A percentile compares a stretch with the other conserved stretches of the same genome.
These are phyloP conservation scores for Cylindricascospora bacillispora DNA, from an alignment of 1,139 yeast genomes.

Conservation along the genomic window DNA sequence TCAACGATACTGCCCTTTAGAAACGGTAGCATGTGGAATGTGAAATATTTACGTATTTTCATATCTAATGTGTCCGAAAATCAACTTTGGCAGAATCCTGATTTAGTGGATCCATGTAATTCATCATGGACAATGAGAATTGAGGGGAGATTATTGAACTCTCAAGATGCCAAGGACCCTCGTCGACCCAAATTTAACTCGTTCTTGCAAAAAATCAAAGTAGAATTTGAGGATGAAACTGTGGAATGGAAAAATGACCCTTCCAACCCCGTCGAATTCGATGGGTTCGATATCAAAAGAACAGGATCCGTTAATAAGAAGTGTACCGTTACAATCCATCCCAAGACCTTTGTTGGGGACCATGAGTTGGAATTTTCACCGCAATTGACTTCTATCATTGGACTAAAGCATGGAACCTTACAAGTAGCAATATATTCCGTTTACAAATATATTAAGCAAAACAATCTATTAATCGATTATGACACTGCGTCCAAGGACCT, in stretches of 20 bases:
- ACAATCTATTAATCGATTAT: conserved; percentile 1
- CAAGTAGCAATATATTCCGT: conserved; percentile 66
- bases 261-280: conserved; percentile 41
- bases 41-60: conserved; percentile 60
- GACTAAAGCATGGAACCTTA: conserved; percentile 60
- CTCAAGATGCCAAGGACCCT: conserved; percentile 29
- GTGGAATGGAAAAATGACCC: conserved; percentile 53
- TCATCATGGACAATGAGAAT: conserved; percentile 65
- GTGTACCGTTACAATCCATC: conserved; percentile 57
- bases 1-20: conserved; percentile 18
- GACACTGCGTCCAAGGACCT: conserved; percentile 3
- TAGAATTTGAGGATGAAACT: conserved; percentile 42
- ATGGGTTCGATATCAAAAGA: conserved; percentile 71
- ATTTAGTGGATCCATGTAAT: conserved; percentile 4
- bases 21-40: conserved; percentile 29
- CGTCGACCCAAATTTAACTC: conserved; percentile 56
- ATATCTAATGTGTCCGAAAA: conserved; percentile 72
- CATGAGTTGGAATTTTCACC: conserved; percentile 32
- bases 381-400: conserved; percentile 52
- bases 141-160: conserved; percentile 67
- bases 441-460: conserved; percentile 51
- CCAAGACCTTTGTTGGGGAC: conserved; percentile 34
- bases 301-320: conserved; percentile 49
- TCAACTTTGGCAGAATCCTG: conserved; percentile 73
- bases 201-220: conserved; percentile 70